A percentile compares a stretch with the other conserved stretches of the same genome.
Evolutionary conservation across 129 eudicot genomes (phyloP).

Genomic region (Tagetes erecta): DNA sequence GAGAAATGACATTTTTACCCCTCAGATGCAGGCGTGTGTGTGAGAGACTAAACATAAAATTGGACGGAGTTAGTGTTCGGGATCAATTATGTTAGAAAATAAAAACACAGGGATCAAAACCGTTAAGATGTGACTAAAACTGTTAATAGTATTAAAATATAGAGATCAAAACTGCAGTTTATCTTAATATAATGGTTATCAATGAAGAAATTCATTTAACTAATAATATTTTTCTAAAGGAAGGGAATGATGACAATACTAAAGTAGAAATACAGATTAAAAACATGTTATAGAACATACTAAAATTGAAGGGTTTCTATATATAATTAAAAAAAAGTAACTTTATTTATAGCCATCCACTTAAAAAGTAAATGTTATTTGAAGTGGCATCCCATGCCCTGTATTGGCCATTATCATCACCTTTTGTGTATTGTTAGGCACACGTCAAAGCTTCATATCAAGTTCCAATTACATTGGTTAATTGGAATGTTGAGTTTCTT

Average conservation of each 20-base stretch:
- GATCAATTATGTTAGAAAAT: too few species aligned
- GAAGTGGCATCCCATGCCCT: slow-evolving; percentile 38
- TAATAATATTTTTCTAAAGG: neutral
- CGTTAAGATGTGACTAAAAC: too few species aligned
- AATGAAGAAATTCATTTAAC: neutral
- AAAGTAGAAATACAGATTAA: neutral
- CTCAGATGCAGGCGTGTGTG: too few species aligned
- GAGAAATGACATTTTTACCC: too few species aligned
- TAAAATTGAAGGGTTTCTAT: neutral
- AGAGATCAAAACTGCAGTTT: too few species aligned
- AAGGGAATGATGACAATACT: neutral
- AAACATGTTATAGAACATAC: neutral
- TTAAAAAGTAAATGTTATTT: neutral
- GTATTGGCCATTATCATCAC: slow-evolving; percentile 23
- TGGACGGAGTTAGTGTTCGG: too few species aligned
- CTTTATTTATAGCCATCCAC: slow-evolving; percentile 26
- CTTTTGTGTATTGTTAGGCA: slow-evolving; percentile 24
- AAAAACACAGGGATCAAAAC: too few species aligned
- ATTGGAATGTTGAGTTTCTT: neutral
- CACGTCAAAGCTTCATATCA: slow-evolving; percentile 16
- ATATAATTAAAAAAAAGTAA: neutral
- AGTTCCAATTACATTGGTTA: slow-evolving; percentile 15
- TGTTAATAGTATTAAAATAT: too few species aligned
- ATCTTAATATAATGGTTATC: neutral
- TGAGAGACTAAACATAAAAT: too few species aligned